Evolutionary conservation across 257 asterid genomes (phyloP), one percentile per base, ranked within the genome.

Genomic region (Ballota nigra): DNA sequence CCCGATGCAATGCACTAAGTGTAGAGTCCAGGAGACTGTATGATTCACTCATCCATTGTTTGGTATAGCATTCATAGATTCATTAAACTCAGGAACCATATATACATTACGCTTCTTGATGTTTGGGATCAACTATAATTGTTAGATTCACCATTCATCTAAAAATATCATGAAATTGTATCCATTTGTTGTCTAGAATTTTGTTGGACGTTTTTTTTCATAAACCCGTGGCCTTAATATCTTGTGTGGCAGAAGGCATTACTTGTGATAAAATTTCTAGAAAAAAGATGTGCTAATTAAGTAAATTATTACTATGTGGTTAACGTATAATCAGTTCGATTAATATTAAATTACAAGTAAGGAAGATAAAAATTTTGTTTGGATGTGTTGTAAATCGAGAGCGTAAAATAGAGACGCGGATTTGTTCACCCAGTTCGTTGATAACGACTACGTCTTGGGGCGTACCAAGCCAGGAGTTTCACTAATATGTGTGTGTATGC

Each of bases 21-120:
- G 63, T 23, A 20, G 63, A 18, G 33, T 56, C 7, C 18, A 56
- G 15, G 59, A 13, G 33, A 28, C 8, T 31, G 18, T 51, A 2
- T 57, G 26, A 55, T 56, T 51, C 31, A 28, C 34, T 40, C 75
- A 26, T 28, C 28, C 20, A 41, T 59, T 68, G 66, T 64, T 60
- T 28, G 47, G 40, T 68, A 47, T 56, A 53, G 40, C 55, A 53
- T 63, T 31, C 60, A 45, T 47, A n/a, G 53, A 5, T 63, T 28
- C 43, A 43, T 75, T 10, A 20, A 47, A 22, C 58, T 33, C 75
- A 36, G 16, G 28, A 33, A 15, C 12, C 12, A 5, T 31, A 58
- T 23, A 22, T 19, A n/a, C 1, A 26, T 20, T 52, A 7, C 60
- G 38, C 45, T 69, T 36, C 23, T 20, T 16, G 8, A 26, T 23